Evolutionary conservation across 257 asterid genomes (phyloP), one percentile per base, ranked within the genome.

Genomic region (Scutellaria minor): DNA sequence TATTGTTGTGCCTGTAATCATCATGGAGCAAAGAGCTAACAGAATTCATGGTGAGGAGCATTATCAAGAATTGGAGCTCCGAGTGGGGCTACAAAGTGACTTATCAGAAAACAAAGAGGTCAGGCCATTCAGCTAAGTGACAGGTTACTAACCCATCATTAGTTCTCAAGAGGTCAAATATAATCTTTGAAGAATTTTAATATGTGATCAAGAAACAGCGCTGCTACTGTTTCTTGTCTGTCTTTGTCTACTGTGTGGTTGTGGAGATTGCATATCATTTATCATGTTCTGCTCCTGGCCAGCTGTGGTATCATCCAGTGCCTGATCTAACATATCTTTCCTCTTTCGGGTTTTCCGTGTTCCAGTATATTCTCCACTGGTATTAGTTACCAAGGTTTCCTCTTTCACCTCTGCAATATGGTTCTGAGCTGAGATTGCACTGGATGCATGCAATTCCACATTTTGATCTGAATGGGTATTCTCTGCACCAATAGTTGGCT

Each of bases 221-320:
- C 59, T 73, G 55, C 76, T 62, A 64, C 52, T 76, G 37, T 31
- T 57, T 75, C 81, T 73, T 35, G 67, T 44, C 63, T 66, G 82
- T 73, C 85, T 46, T 53, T 82, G 61, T 73, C 73, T 55, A 71
- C 79, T 77, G 54, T 74, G 79, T 6, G 46, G 66, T 18, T 78
- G 72, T 39, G 71, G 69, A 63, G 83, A 63, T 69, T 65, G 70
- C 22, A 54, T 62, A 69, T 77, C 74, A 24, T 39, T 81, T 64
- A 3, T 64, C 68, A 41, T 15, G 7, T 71, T 78, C 63, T 39
- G 77, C 74, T 68, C 53, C 68, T 62, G 45, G 72, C 14, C 31
- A 22, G 39, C 39, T 10, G 76, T 61, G 27, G 6, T 40, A 42
- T 35, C 60, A 13, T n/a, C 64, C 14, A 5, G 59, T 18, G 54